Percentiles rank a stretch among this genome's conserved stretches.
Evolutionary conservation across 768 basidiomycete species (phyloP).

Genomic region (Roridomyces roridus): DNA sequence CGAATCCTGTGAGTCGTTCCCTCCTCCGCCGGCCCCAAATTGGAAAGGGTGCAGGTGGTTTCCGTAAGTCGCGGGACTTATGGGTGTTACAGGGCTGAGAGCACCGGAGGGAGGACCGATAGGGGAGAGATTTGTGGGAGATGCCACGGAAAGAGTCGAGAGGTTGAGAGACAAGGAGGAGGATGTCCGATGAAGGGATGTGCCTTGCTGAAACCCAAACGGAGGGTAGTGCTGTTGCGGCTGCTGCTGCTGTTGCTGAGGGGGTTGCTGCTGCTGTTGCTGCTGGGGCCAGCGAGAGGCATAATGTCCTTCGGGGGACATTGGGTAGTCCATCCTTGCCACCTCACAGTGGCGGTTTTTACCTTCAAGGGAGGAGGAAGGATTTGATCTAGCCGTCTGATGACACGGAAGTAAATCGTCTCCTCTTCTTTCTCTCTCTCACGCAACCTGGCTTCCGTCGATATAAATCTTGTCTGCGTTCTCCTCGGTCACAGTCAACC

Average conservation of each 20-base stretch:
- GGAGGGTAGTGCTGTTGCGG: slow-evolving; percentile 35
- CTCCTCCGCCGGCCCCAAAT: slow-evolving; percentile 35
- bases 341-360: slow-evolving; percentile 5
- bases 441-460: too few species aligned
- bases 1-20: slow-evolving; percentile 26
- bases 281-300: slow-evolving; percentile 38
- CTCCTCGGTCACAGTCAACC: too few species aligned
- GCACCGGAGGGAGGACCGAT: slow-evolving; percentile 52
- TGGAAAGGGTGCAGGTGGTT: slow-evolving; percentile 52
- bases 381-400: too few species aligned
- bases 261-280: slow-evolving; percentile 39
- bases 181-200: slow-evolving; percentile 27
- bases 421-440: too few species aligned
- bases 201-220: slow-evolving; percentile 35
- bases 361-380: too few species aligned
- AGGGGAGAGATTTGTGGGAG: slow-evolving; percentile 70
- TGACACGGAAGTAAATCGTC: too few species aligned
- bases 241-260: slow-evolving; percentile 32
- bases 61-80: slow-evolving; percentile 56
- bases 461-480: too few species aligned
- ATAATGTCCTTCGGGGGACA: background rate
- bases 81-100: slow-evolving; percentile 63
- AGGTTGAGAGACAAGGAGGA: slow-evolving; percentile 68
- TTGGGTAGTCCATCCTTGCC: slow-evolving; percentile 8
- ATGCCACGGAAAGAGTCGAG: slow-evolving; percentile 67